Evolutionary conservation across 2,329 filamentous ascomycete species (phyloP), one percentile per base, ranked within the genome.

Genomic region (Alternaria hordeiaustralica): DNA sequence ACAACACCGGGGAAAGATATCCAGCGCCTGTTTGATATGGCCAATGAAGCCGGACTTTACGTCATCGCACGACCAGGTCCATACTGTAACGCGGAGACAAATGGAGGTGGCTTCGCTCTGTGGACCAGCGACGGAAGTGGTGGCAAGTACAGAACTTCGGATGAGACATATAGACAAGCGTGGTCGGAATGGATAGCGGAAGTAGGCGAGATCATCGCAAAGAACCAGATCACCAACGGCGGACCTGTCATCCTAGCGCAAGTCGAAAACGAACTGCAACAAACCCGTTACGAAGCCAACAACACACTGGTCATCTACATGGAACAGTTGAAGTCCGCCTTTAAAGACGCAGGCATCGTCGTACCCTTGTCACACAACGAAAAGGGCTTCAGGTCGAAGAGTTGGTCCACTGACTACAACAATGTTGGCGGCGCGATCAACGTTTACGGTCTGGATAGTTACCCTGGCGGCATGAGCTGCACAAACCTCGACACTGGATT

Each of bases 401-500:
- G 84, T 18, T 87, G 85, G 86, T 86, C 84, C 10, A 84, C 82
- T 0, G 86, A 87, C 64, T 88, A 87, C 69, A 68, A 86, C 43
- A 79, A 87, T 60, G 85, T 87, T 1, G 86, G 86, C n/a, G 86
- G 86, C 5, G 80, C 84, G 5, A 84, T 87, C 21, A 81, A 87
- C 63, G 68, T 86, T 8, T 85, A 85, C 53, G 84, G 82, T 2
- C 66, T 85, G 1, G 84, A 85, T 64, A 80, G 74, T 43, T 85
- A 85, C 59, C 82, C 83, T 0, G 82, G 82, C 26, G 82, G 85
- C 0, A 67, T 84, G 10, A 84, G 82, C 8, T 87, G 86, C 70
- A 85, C 82, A 1, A 85, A 87, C 57, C 79, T 79, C 1, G 75
- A 84, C 47, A 76, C 78, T 7, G 85, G 84, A 1, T 87, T 86